These are phyloP conservation scores for Picochlorum sp. DNA, from an alignment of 139 green algal genomes.

Conservation along the genomic window DNA sequence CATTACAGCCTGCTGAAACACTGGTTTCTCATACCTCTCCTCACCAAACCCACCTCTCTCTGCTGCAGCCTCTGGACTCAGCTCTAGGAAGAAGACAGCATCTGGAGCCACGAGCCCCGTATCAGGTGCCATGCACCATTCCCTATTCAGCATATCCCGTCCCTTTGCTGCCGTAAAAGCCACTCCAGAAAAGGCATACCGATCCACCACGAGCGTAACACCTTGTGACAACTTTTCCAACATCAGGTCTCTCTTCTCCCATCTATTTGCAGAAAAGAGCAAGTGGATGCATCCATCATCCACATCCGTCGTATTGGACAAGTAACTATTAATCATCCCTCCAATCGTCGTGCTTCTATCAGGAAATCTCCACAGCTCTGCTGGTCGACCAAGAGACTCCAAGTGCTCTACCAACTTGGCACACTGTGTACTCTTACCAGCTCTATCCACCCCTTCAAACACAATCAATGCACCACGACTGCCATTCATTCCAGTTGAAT, in stretches of 20 bases:
- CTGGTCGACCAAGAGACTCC: conserved; percentile 31
- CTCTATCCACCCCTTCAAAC: conserved; percentile 89
- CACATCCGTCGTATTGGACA: conserved; percentile 52
- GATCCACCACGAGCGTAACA: conserved; percentile 84
- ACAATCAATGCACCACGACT: conserved; percentile 82
- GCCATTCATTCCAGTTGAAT: background rate
- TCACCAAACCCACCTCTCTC: conserved; percentile 69
- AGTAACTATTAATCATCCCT: conserved; percentile 79
- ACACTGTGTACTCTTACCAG: conserved; percentile 92
- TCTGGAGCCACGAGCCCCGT: conserved; percentile 75
- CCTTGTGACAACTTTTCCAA: conserved; percentile 54
- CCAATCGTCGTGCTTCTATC: conserved; percentile 80
- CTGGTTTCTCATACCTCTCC: conserved; percentile 78
- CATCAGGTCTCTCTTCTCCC: conserved; percentile 73
- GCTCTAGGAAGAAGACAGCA: conserved; percentile 68
- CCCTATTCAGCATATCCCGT: conserved; percentile 47
- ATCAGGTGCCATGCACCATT: conserved; percentile 69
- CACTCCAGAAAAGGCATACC: conserved; percentile 86
- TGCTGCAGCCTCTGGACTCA: conserved; percentile 47
- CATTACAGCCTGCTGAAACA: conserved; percentile 53
- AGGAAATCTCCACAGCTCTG: conserved; percentile 83
- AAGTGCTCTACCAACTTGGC: conserved; percentile 62
- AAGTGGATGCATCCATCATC: conserved; percentile 78
- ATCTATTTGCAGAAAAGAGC: conserved; percentile 90
- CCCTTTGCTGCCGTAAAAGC: conserved; percentile 87